A percentile compares a stretch with the other conserved stretches of the same genome.
Conservation (phyloP, 1,284 basidiomycete genomes). For the Rhodotorula sp. region DNA sequence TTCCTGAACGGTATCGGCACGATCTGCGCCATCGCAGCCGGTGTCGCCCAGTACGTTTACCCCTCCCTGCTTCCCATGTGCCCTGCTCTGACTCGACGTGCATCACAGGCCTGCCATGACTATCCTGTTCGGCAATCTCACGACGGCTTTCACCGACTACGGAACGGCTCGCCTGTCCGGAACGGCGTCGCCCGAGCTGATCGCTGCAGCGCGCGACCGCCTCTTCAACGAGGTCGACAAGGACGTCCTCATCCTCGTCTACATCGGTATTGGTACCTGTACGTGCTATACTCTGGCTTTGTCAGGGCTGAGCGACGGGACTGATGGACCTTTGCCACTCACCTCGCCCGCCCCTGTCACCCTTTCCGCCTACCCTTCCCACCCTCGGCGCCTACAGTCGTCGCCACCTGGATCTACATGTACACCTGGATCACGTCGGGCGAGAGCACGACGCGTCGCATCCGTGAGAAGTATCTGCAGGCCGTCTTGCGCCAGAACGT, state of each 20-base stretch:
- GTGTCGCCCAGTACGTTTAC: conserved; percentile 18
- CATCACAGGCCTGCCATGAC: conserved; percentile 9
- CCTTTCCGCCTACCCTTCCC: not conserved
- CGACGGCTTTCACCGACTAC: conserved; percentile 48
- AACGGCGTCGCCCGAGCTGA: conserved; percentile 1
- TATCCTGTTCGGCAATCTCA: conserved; percentile 13
- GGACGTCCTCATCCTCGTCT: conserved; percentile 65
- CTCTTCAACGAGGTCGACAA: conserved; percentile 40
- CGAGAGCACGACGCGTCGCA: conserved; percentile 82
- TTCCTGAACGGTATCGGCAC: conserved; percentile 41
- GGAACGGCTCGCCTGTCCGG: not conserved
- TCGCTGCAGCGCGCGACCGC: not conserved
- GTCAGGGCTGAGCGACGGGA: too few species aligned
- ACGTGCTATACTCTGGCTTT: not conserved
- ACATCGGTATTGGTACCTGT: conserved; percentile 58
- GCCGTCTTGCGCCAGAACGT: conserved; percentile 69
- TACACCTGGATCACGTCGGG: conserved; percentile 79
- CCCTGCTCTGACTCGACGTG: not conserved
- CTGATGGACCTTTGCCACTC: not conserved
- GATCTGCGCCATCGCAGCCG: conserved; percentile 25
- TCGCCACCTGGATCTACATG: conserved; percentile 10
- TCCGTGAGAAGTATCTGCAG: conserved; percentile 57
- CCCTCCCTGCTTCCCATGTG: not conserved
- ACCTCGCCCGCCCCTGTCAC: not conserved
- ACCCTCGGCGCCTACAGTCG: not conserved